phyloP scores from a whole-genome alignment of 2,329 filamentous ascomycete genomes.

The Metarhizium anisopliae region DNA sequence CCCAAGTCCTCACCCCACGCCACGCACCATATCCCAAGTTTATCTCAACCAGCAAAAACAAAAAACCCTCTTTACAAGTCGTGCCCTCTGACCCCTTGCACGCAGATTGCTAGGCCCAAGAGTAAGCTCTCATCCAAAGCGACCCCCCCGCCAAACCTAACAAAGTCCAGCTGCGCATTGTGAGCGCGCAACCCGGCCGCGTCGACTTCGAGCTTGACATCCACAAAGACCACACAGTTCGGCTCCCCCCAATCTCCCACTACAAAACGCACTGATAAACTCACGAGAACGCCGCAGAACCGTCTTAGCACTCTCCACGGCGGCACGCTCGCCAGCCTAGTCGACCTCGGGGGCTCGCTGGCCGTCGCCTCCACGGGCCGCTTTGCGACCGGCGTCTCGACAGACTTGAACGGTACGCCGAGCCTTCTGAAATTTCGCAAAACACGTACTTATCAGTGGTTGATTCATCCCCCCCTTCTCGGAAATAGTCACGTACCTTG shows the following conservation, averaged over 20 bases:
- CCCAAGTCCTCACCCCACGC: background rate
- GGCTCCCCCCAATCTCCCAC: background rate
- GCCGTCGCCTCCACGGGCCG: slow-evolving; percentile 56
- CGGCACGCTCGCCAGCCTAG: slow-evolving; percentile 69
- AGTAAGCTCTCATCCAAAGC: slow-evolving; percentile 8
- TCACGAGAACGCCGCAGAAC: slow-evolving; percentile 41
- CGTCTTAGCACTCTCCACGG: slow-evolving; percentile 69
- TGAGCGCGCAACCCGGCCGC: slow-evolving; percentile 52
- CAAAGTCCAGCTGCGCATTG: slow-evolving; percentile 51
- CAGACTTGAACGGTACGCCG: slow-evolving; percentile 49
- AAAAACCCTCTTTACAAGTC: too few species aligned
- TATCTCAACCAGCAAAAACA: too few species aligned
- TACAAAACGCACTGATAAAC: background rate
- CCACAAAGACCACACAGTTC: slow-evolving; percentile 63
- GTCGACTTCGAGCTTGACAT: slow-evolving; percentile 73
- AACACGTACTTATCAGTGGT: too few species aligned
- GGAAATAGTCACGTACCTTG: slow-evolving; percentile 51
- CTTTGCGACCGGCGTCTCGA: slow-evolving; percentile 56
- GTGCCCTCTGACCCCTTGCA: background rate
- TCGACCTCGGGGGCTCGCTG: slow-evolving; percentile 56
- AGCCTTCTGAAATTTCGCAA: too few species aligned
- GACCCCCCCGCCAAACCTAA: background rate
- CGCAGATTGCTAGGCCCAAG: slow-evolving; percentile 20
- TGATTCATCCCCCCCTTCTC: slow-evolving; percentile 8
- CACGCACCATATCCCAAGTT: too few species aligned